Conservation (phyloP, 305 asterid genomes). For the Solanum hybrid region DNA sequence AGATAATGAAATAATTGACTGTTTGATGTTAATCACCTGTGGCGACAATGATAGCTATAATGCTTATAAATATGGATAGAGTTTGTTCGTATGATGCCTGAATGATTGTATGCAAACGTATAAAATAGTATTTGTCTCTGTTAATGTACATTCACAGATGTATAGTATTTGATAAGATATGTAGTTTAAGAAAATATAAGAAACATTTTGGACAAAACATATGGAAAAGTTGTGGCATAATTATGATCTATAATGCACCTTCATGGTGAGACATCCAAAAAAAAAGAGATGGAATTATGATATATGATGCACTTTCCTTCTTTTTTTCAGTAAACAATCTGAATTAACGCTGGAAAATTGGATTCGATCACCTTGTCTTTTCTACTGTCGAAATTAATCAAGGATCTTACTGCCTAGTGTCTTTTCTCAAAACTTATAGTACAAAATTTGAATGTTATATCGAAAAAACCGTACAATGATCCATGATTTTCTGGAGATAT, state of each 20-base stretch:
- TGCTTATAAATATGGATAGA: background rate
- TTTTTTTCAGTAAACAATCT: background rate
- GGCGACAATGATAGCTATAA: background rate
- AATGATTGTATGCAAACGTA: background rate
- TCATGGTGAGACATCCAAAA: background rate
- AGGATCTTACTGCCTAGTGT: background rate
- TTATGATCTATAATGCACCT: background rate
- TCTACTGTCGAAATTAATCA: background rate
- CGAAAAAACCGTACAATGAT: background rate
- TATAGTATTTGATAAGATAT: background rate
- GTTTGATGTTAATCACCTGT: background rate
- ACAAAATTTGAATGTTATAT: background rate
- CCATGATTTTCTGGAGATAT: background rate
- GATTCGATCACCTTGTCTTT: background rate
- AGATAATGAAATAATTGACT: background rate
- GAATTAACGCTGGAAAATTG: background rate
- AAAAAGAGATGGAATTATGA: background rate
- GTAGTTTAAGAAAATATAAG: background rate
- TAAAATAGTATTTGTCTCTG: background rate
- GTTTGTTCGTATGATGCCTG: background rate
- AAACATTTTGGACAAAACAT: background rate
- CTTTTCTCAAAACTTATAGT: background rate
- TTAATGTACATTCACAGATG: background rate
- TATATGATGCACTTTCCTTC: background rate
- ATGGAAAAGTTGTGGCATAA: background rate